Conservation (phyloP, 2,329 filamentous ascomycete species). For the Ophiostoma perfectum region DNA sequence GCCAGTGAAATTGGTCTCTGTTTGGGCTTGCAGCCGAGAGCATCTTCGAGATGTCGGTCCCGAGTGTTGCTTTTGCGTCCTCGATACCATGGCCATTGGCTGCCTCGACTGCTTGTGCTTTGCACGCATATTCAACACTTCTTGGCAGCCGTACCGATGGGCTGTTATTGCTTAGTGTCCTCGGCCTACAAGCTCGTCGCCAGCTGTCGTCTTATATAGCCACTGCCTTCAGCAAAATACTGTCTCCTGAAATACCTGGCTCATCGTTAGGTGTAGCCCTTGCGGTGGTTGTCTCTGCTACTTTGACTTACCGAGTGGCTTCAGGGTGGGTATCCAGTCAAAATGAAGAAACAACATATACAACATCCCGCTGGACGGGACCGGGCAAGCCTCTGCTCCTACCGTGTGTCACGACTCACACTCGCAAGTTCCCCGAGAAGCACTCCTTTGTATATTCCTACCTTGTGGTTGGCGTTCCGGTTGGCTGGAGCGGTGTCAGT, state of each 20-base stretch:
- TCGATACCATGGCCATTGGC: neutral
- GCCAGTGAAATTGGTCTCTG: too few relatives aligned
- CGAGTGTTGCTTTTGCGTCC: neutral
- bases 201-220: neutral
- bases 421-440: constrained; percentile 59
- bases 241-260: neutral
- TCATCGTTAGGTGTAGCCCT: neutral
- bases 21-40: too few relatives aligned
- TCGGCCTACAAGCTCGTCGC: neutral
- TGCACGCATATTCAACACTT: neutral
- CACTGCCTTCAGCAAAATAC: neutral
- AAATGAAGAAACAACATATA: neutral
- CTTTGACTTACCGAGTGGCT: neutral
- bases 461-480: constrained; percentile 61
- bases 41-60: neutral
- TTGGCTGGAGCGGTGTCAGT: constrained; percentile 54
- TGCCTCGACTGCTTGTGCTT: neutral
- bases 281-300: neutral
- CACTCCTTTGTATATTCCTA: constrained; percentile 68
- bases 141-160: neutral
- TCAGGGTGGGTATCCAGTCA: too few relatives aligned
- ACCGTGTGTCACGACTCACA: constrained; percentile 60
- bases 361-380: neutral
- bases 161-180: constrained; percentile 7
- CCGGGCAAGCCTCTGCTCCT: constrained; percentile 50